Evolutionary conservation across 148 eudicot species (phyloP), one percentile per base, ranked within the genome.

Genomic region (Dysphania ambrosioides): DNA sequence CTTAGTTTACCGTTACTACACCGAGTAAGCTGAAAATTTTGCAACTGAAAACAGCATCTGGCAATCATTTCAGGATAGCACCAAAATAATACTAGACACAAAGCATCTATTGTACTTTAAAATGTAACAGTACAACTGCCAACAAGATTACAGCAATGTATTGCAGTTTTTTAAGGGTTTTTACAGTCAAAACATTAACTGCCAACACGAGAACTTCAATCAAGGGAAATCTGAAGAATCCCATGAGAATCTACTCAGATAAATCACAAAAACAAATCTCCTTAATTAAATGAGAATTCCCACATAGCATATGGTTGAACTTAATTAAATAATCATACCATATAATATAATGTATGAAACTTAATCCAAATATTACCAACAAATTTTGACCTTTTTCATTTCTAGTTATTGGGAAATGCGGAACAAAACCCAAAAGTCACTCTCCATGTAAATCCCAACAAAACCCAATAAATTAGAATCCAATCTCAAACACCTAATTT

Each of bases 31-130:
- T 80, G 65, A 69, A 76, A 82, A 75, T 81, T 84, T n/a, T n/a
- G n/a, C n/a, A n/a, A n/a, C n/a, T n/a, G n/a, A n/a, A n/a, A n/a
- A n/a, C n/a, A n/a, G n/a, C n/a, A n/a, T n/a, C 93, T 90, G 74
- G 85, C 79, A 77, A 88, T 88, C 84, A 90, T 93, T 72, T 84
- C 76, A 82, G 84, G 79, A 66, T 72, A 85, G 84, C 84, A 84
- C 82, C 89, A 82, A 79, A 88, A 79, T n/a, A n/a, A 66, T 84
- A 77, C 87, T 76, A 82, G 93, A 93, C 97, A 90, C 77, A 53
- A 77, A 90, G 93, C 96, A 93, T 93, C 97, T 90, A 79, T 60
- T 40, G 41, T 55, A 42, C 24, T 67, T 72, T 47, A 60, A n/a
- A 75, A 76, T 56, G n/a, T n/a, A n/a, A n/a, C n/a, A 71, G 75